Evolutionary conservation across 2,329 filamentous ascomycete genomes (phyloP), one percentile per base, ranked within the genome.

Genomic region (Chalaropsis thielavioides): DNA sequence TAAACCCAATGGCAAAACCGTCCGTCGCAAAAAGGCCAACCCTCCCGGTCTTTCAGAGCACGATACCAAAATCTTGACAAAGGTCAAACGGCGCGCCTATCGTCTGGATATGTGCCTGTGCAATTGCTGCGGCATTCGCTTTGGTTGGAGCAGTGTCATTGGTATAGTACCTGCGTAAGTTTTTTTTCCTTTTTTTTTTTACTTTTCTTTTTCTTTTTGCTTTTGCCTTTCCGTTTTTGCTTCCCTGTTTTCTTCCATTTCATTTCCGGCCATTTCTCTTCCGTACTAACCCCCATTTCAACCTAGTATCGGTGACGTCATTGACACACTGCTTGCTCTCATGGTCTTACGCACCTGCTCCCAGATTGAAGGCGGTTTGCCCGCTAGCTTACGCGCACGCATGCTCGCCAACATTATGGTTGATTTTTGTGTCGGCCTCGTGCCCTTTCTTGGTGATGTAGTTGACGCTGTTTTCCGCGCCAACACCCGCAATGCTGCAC

Each of bases 111-210:
- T 90, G 79, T 83, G 82, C 64, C 82, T 96, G 5, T 95, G 92
- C 78, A 91, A 83, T 71, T 83, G 90, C 72, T 83, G 88, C 69
- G 90, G 91, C 54, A 81, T 95, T 67, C 83, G 86, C 66, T 92
- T 97, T 72, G 94, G 94, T 64, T 96, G 91, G 90, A 84, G 89
- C 62, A 88, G 87, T 70, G 82, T 96, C 66, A 89, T 97, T 70
- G 94, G 87, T 15, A 73, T 97, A 7, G 75, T 97, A 64, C 94
- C 94, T 70, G 83, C 83, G 83, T 90, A 81, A 80, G 88, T 81
- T 65, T 24, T 11, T 3, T 35, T 31, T 61, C 13, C 24, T 22
- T 27, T 40, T 51, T 62, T 62, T 31, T 40, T 24, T 11, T 3
- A 5, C 15, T 35, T 31, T 61, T 17, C 24, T 22, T 27, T 40